Percentiles rank a stretch among this genome's conserved stretches.
phyloP scores from a whole-genome alignment of 1,284 basidiomycete genomes.

The Ganoderma boninense region DNA sequence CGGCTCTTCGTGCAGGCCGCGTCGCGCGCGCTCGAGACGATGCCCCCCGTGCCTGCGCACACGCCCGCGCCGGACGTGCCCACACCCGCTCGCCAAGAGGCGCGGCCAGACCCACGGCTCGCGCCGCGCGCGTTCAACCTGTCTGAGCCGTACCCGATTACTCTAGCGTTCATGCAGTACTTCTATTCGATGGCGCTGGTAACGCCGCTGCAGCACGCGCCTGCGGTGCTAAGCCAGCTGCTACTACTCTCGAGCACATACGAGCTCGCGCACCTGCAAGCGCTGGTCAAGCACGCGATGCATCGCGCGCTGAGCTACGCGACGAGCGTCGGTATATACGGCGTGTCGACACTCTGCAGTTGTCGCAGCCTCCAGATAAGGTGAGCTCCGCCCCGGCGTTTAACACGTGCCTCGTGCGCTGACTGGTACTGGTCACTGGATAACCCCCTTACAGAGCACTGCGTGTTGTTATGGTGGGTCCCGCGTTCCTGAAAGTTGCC shows the following conservation, averaged over 20 bases:
- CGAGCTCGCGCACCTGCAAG: slow-evolving; percentile 77
- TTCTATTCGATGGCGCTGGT: slow-evolving; percentile 88
- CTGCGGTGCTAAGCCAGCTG: slow-evolving; percentile 88
- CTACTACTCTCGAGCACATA: slow-evolving; percentile 89
- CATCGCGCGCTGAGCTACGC: slow-evolving; percentile 86
- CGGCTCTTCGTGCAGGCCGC: slow-evolving; percentile 64
- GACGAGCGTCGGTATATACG: slow-evolving; percentile 90
- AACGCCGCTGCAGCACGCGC: slow-evolving; percentile 91
- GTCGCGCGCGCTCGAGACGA: slow-evolving; percentile 57
- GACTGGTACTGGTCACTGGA: slow-evolving; percentile 8
- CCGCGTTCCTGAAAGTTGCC: slow-evolving; percentile 14
- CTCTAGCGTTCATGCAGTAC: slow-evolving; percentile 91
- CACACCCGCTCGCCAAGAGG: slow-evolving; percentile 53
- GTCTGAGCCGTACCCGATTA: slow-evolving; percentile 90
- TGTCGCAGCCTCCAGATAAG: slow-evolving; percentile 90
- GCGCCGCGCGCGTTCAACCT: slow-evolving; percentile 83
- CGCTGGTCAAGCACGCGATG: slow-evolving; percentile 90
- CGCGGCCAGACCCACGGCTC: slow-evolving; percentile 75
- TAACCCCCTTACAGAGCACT: slow-evolving; percentile 36
- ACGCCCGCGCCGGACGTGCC: slow-evolving; percentile 66
- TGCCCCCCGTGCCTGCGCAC: slow-evolving; percentile 66
- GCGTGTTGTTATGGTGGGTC: slow-evolving; percentile 45
- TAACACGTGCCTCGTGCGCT: slow-evolving; percentile 3
- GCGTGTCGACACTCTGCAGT: slow-evolving; percentile 91
- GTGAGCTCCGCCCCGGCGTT: slow-evolving; percentile 48